Percentiles rank a stretch among this genome's conserved stretches.
Evolutionary conservation across 495 filamentous ascomycete genomes (phyloP).

Genomic region (Penicillium psychrofluorescens): DNA sequence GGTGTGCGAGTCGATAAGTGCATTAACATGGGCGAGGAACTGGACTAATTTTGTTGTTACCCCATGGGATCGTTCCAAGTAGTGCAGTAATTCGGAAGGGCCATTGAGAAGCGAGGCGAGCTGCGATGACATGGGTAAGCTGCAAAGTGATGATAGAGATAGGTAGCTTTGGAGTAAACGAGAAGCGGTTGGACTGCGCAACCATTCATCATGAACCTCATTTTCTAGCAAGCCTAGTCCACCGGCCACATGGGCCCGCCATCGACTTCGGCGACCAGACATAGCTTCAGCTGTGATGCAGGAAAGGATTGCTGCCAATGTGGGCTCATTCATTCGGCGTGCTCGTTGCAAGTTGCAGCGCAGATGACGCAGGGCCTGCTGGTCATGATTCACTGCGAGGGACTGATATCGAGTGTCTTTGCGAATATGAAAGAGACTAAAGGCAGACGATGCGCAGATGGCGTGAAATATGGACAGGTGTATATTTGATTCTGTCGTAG

Average conservation of each 20-base stretch:
- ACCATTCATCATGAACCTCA: conserved; percentile 14
- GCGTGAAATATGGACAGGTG: conserved; percentile 21
- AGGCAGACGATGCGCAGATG: conserved; percentile 25
- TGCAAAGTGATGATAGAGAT: conserved; percentile 21
- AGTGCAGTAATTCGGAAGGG: conserved; percentile 10
- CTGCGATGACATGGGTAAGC: conserved; percentile 11
- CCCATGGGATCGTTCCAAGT: conserved; percentile 19
- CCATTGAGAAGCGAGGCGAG: conserved; percentile 13
- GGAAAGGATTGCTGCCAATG: conserved; percentile 12
- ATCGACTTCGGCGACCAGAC: conserved; percentile 19
- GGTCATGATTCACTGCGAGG: conserved; percentile 17
- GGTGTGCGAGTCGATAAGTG: conserved; percentile 6
- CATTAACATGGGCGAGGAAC: conserved; percentile 11
- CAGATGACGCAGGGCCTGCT: conserved; percentile 15
- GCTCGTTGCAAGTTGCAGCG: conserved; percentile 11
- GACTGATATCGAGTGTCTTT: conserved; percentile 16
- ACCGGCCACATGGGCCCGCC: conserved; percentile 19
- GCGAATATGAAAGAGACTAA: conserved; percentile 18
- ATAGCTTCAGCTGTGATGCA: conserved; percentile 22
- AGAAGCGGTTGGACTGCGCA: conserved; percentile 9
- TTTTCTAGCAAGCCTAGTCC: conserved; percentile 17
- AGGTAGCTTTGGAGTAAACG: conserved; percentile 19
- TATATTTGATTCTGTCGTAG: conserved; percentile 9
- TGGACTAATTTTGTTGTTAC: conserved; percentile 14
- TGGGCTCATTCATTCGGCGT: conserved; percentile 12